Evolutionary conservation across 495 filamentous ascomycete genomes (phyloP).

Genomic region (Chlorociboria aeruginascens): DNA sequence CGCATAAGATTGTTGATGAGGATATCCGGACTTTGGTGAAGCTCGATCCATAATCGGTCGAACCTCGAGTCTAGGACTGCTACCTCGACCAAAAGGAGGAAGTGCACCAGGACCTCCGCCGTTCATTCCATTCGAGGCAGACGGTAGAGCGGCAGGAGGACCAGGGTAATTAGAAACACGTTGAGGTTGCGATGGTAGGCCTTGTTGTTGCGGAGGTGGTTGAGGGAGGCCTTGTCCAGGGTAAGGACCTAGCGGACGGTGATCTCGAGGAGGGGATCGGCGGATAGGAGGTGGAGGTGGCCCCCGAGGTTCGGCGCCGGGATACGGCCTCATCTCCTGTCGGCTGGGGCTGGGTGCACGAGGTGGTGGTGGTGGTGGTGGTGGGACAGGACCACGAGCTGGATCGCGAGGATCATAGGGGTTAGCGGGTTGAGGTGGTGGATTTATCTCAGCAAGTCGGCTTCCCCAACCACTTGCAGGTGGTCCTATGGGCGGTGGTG

Average conservation of each 20-base stretch:
- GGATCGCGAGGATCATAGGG: slow-evolving; percentile 70
- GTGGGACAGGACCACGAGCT: slow-evolving; percentile 44
- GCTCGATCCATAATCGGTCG: slow-evolving; percentile 78
- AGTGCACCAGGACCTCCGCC: slow-evolving; percentile 25
- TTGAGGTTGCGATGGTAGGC: slow-evolving; percentile 31
- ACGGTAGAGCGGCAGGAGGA: slow-evolving; percentile 34
- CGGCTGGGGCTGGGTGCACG: slow-evolving; percentile 59
- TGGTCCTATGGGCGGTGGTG: slow-evolving; percentile 33
- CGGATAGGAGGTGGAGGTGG: slow-evolving; percentile 25
- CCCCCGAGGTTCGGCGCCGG: slow-evolving; percentile 48
- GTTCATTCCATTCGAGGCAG: slow-evolving; percentile 42
- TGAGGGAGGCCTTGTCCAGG: slow-evolving; percentile 39
- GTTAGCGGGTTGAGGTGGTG: slow-evolving; percentile 57
- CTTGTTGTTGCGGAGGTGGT: slow-evolving; percentile 39
- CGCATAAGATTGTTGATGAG: slow-evolving; percentile 64
- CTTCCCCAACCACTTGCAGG: slow-evolving; percentile 61
- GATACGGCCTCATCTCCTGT: slow-evolving; percentile 46
- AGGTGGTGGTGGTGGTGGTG: slow-evolving; percentile 46
- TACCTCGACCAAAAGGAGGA: slow-evolving; percentile 43
- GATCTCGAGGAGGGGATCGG: slow-evolving; percentile 19
- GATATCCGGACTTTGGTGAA: slow-evolving; percentile 72
- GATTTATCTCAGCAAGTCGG: slow-evolving; percentile 66
- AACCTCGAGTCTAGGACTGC: slow-evolving; percentile 73
- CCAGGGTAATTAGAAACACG: slow-evolving; percentile 59
- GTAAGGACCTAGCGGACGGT: slow-evolving; percentile 48